phyloP scores from a whole-genome alignment of 2,329 filamentous ascomycete species.

The Ploettnerulaceae sp. region DNA sequence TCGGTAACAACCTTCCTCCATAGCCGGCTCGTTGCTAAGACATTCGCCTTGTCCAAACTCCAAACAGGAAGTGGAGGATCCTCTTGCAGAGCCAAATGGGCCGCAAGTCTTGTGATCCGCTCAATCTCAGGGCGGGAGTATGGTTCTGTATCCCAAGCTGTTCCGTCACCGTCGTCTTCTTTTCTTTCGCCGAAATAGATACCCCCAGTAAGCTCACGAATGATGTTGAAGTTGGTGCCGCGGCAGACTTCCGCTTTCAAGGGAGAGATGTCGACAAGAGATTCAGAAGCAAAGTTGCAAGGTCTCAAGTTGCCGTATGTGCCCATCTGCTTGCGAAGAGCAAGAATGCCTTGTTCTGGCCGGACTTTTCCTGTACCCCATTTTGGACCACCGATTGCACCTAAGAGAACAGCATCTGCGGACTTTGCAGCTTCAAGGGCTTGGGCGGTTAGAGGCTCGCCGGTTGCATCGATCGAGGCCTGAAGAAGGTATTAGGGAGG shows the following conservation, averaged over 20 bases:
- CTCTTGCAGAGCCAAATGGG: slow-evolving; percentile 71
- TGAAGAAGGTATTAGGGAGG: slow-evolving; percentile 36
- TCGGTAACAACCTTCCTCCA: slow-evolving; percentile 87
- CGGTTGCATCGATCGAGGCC: slow-evolving; percentile 83
- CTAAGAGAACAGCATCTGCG: slow-evolving; percentile 85
- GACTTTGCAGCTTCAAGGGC: slow-evolving; percentile 77
- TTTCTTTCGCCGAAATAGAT: slow-evolving; percentile 93
- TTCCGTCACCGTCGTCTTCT: slow-evolving; percentile 70
- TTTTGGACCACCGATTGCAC: slow-evolving; percentile 92
- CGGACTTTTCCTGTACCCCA: slow-evolving; percentile 87
- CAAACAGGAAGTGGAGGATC: slow-evolving; percentile 74
- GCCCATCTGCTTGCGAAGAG: slow-evolving; percentile 85
- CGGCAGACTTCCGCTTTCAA: slow-evolving; percentile 81
- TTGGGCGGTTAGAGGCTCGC: slow-evolving; percentile 73
- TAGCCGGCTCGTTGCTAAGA: slow-evolving; percentile 81
- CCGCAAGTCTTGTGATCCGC: slow-evolving; percentile 78
- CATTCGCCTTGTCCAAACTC: slow-evolving; percentile 94
- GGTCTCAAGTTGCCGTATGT: slow-evolving; percentile 94
- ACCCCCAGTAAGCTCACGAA: slow-evolving; percentile 86
- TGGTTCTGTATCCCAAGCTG: slow-evolving; percentile 78
- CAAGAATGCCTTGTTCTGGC: slow-evolving; percentile 87
- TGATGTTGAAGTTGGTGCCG: slow-evolving; percentile 86
- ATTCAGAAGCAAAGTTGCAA: slow-evolving; percentile 89
- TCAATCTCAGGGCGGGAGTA: slow-evolving; percentile 84
- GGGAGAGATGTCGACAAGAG: slow-evolving; percentile 77